These are phyloP conservation scores for Rubia balearica DNA, from an alignment of 305 asterid genomes.

Conservation along the genomic window DNA sequence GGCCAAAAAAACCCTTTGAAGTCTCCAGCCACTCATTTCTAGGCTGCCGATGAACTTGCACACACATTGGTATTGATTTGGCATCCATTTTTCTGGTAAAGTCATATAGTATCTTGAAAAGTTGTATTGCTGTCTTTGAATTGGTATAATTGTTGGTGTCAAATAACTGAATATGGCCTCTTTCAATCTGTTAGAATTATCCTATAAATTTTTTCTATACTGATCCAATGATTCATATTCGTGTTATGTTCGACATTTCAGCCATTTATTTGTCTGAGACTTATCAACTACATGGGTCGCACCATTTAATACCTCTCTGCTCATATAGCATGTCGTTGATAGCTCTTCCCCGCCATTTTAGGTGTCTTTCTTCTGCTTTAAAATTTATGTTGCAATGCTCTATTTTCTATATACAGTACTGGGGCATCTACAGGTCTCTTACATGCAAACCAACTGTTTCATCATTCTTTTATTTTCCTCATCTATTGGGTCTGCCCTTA, in stretches of 20 bases:
- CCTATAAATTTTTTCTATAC: background rate
- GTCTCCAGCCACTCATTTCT: background rate
- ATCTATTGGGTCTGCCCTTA: too few relatives aligned
- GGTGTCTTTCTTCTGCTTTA: too few relatives aligned
- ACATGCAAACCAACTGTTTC: too few relatives aligned
- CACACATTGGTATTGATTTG: background rate
- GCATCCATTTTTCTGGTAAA: conserved; percentile 1
- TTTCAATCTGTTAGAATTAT: background rate
- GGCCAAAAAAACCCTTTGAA: background rate
- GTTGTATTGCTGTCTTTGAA: background rate
- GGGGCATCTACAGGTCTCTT: too few relatives aligned
- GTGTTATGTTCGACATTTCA: background rate
- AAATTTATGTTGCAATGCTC: too few relatives aligned
- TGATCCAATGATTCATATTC: background rate
- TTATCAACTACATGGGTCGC: too few relatives aligned
- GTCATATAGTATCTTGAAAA: background rate
- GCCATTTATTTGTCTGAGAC: too few relatives aligned
- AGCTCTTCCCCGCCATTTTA: background rate
- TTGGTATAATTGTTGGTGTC: background rate
- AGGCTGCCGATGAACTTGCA: background rate
- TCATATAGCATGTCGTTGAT: too few relatives aligned
- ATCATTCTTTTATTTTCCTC: background rate
- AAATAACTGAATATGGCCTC: background rate
- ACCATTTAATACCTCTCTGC: too few relatives aligned
- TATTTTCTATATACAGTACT: too few relatives aligned